Conservation (phyloP, 2,329 filamentous ascomycete genomes). For the Penicillium sp. region DNA sequence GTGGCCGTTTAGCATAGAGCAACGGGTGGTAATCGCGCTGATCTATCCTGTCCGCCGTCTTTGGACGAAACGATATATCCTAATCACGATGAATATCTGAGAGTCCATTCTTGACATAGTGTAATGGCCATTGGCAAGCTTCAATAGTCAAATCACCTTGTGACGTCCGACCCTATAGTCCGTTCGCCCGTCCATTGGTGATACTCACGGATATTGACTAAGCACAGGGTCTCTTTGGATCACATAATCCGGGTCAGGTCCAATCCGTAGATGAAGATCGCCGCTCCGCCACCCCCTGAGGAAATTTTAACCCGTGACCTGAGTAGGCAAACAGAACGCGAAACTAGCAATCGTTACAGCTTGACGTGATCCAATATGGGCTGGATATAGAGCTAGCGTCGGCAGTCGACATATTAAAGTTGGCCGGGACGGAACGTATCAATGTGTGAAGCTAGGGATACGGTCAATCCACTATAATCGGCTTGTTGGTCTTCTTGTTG, state of each 20-base stretch:
- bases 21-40: neutral
- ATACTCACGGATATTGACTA: neutral
- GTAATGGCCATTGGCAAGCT: neutral
- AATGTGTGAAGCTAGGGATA: neutral
- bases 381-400: neutral
- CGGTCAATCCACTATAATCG: neutral
- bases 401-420: neutral
- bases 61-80: neutral
- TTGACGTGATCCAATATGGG: neutral
- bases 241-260: neutral
- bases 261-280: neutral
- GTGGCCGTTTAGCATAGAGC: neutral
- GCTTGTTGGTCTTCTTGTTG: neutral
- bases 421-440: neutral
- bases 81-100: no score
- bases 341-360: neutral
- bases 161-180: neutral
- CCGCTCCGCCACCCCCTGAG: neutral
- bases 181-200: no score
- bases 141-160: neutral
- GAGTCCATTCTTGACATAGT: no score
- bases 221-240: neutral
- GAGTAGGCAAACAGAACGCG: neutral
- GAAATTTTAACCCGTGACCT: no score
- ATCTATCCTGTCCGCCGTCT: neutral